These are phyloP conservation scores for Przewalskia tangutica DNA, from an alignment of 257 asterid species.

Conservation along the genomic window DNA sequence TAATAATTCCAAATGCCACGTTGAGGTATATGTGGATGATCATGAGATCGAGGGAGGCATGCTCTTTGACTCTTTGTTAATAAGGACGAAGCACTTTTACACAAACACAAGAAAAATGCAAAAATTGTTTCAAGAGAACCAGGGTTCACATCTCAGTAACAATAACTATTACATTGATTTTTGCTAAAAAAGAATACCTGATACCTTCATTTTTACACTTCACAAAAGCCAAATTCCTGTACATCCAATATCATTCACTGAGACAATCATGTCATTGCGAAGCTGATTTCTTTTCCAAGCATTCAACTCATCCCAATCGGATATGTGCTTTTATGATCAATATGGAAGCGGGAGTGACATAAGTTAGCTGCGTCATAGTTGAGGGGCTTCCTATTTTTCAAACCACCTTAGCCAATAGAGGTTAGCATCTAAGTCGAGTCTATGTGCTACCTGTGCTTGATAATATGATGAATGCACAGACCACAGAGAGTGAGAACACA, in stretches of 20 bases:
- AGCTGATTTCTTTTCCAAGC: not conserved
- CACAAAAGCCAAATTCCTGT: not conserved
- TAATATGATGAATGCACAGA: conserved; percentile 87
- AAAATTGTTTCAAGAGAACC: not conserved
- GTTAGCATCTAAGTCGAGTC: conserved; percentile 23
- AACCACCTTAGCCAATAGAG: not conserved
- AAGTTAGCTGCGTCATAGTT: not conserved
- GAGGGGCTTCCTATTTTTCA: not conserved
- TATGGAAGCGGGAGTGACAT: not conserved
- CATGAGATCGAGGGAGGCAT: no score
- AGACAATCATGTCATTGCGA: not conserved
- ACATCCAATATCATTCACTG: not conserved
- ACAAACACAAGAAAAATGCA: not conserved
- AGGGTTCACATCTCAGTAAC: not conserved
- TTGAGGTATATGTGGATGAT: no score
- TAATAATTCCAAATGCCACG: no score
- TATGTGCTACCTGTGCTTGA: conserved; percentile 63
- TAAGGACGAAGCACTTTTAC: not conserved
- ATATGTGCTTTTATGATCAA: not conserved
- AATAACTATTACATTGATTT: not conserved
- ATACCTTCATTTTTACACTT: not conserved
- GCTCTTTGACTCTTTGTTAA: not conserved
- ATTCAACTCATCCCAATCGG: not conserved
- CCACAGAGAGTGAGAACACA: conserved; percentile 87
- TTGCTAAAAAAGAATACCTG: not conserved